Percentiles rank a stretch among this genome's conserved stretches.
Evolutionary conservation across 2,329 filamentous ascomycete species (phyloP).

Genomic region (Trichoderma sp.): DNA sequence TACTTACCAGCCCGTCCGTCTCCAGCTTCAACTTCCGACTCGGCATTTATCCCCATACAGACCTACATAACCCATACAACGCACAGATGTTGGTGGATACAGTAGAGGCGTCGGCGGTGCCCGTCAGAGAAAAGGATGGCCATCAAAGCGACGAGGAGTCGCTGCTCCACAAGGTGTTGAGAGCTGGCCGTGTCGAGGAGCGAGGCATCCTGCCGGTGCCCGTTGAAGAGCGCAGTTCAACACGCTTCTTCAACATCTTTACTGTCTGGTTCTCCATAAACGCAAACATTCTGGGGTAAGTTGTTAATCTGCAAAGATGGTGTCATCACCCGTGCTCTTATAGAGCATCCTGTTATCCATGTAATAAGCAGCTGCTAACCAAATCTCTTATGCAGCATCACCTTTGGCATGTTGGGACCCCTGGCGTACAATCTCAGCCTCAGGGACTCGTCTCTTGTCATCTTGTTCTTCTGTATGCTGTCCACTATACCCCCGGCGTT

Average conservation of each 20-base stretch:
- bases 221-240: conserved; percentile 40
- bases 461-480: conserved; percentile 61
- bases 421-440: conserved; percentile 53
- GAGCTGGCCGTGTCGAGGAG: conserved; percentile 42
- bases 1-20: not conserved
- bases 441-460: conserved; percentile 56
- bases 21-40: not conserved
- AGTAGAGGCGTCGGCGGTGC: conserved; percentile 1
- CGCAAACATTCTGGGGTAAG: conserved; percentile 46
- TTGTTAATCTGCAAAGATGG: not conserved
- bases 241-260: conserved; percentile 44
- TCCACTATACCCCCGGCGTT: conserved; percentile 55
- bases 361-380: not conserved
- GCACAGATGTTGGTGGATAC: conserved; percentile 16
- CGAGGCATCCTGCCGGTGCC: conserved; percentile 45
- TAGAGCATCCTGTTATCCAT: not conserved
- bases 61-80: not conserved
- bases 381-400: conserved; percentile 44
- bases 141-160: conserved; percentile 29
- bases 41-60: not conserved
- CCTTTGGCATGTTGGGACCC: conserved; percentile 63
- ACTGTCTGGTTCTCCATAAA: conserved; percentile 51
- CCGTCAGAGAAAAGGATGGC: conserved; percentile 24
- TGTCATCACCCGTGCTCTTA: not conserved
- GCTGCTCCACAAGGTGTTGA: conserved; percentile 35